These are phyloP conservation scores for Neurospora tetraspora DNA, from an alignment of 495 filamentous ascomycete genomes.

Conservation along the genomic window DNA sequence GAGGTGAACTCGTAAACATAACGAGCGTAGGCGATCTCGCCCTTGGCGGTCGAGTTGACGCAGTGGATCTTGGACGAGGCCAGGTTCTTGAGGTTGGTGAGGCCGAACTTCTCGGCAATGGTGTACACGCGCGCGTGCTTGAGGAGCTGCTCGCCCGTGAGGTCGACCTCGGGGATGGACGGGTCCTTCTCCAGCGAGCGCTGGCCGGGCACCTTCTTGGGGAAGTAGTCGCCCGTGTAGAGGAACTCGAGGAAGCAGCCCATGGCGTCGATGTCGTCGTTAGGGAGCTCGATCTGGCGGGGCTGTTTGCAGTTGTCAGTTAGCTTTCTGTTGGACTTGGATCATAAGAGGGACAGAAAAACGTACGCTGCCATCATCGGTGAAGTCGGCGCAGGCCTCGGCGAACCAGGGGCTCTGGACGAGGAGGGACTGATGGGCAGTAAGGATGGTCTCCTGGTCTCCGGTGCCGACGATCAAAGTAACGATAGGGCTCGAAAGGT, in stretches of 20 bases:
- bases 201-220: slow-evolving; percentile 48
- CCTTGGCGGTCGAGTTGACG: slow-evolving; percentile 72
- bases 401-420: slow-evolving; percentile 62
- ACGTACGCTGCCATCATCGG: slow-evolving; percentile 40
- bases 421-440: slow-evolving; percentile 72
- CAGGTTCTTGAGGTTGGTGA: slow-evolving; percentile 63
- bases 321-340: too few relatives aligned
- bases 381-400: slow-evolving; percentile 48
- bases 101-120: slow-evolving; percentile 66
- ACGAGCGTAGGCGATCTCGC: slow-evolving; percentile 81
- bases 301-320: slow-evolving; percentile 24
- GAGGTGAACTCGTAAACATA: slow-evolving; percentile 77
- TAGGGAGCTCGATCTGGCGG: slow-evolving; percentile 56
- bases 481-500: slow-evolving; percentile 71
- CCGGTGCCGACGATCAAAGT: slow-evolving; percentile 61
- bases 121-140: slow-evolving; percentile 86
- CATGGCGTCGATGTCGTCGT: slow-evolving; percentile 70
- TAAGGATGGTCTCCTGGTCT: slow-evolving; percentile 50
- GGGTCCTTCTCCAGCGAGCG: slow-evolving; percentile 49
- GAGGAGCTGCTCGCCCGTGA: slow-evolving; percentile 65
- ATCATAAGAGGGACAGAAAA: too few relatives aligned
- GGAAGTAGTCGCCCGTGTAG: slow-evolving; percentile 87
- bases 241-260: slow-evolving; percentile 85
- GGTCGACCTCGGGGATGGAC: slow-evolving; percentile 49
- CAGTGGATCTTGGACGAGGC: slow-evolving; percentile 84